Evolutionary conservation across 1,139 yeast species (phyloP).

Genomic region (Yamadazyma triangularis): DNA sequence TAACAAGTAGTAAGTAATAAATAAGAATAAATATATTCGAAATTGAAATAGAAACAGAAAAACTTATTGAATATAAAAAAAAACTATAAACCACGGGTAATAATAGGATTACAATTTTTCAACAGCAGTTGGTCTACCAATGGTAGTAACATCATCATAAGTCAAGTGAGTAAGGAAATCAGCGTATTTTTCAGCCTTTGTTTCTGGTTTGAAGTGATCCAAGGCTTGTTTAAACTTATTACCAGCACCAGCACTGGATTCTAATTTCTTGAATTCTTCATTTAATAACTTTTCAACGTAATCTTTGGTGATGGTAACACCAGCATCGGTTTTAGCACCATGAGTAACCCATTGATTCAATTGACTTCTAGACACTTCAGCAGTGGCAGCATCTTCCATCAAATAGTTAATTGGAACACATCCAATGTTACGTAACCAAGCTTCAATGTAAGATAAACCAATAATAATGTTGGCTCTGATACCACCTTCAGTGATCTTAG

Average conservation of each 20-base stretch:
- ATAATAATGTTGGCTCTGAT: constrained; percentile 66
- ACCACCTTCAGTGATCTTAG: constrained; percentile 66
- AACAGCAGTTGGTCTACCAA: constrained; percentile 43
- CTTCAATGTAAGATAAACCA: constrained; percentile 76
- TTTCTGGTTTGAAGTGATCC: constrained; percentile 60
- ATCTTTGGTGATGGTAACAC: constrained; percentile 53
- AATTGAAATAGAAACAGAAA: no score
- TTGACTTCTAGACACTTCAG: constrained; percentile 80
- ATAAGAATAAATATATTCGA: not conserved
- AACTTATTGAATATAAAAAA: no score
- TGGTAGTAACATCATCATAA: constrained; percentile 64
- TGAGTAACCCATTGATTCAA: constrained; percentile 84
- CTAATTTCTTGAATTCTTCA: constrained; percentile 61
- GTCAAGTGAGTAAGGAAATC: constrained; percentile 71
- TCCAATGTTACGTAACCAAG: constrained; percentile 77
- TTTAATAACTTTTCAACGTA: constrained; percentile 52
- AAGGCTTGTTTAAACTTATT: constrained; percentile 62
- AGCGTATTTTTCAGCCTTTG: constrained; percentile 61
- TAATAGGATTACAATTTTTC: constrained; percentile 34
- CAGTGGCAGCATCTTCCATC: constrained; percentile 89
- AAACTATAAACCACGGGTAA: no score
- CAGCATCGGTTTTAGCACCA: constrained; percentile 58
- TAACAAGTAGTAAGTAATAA: not conserved
- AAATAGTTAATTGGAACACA: constrained; percentile 79
- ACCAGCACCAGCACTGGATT: constrained; percentile 43